These are phyloP conservation scores for Phaseolus coccineus DNA, from an alignment of 331 rosid genomes.

Conservation along the genomic window DNA sequence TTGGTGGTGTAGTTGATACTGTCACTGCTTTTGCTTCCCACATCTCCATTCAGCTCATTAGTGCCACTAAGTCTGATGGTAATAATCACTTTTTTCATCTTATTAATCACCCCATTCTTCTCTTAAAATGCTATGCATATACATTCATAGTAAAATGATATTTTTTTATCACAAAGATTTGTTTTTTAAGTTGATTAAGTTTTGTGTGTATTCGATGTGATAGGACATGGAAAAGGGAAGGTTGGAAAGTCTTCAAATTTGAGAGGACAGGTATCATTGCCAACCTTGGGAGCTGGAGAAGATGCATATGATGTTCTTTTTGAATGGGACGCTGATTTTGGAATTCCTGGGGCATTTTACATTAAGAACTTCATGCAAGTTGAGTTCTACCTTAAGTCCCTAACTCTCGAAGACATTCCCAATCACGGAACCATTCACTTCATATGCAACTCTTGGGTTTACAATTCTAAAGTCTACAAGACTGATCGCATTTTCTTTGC, in stretches of 20 bases:
- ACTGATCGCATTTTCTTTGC: slow-evolving; percentile 59
- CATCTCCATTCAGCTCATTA: slow-evolving; percentile 34
- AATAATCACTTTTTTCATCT: neutral
- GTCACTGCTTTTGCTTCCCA: neutral
- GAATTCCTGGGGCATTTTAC: slow-evolving; percentile 62
- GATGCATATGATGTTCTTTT: slow-evolving; percentile 50
- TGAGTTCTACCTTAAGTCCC: slow-evolving; percentile 58
- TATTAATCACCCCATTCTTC: too few species aligned
- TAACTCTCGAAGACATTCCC: slow-evolving; percentile 58
- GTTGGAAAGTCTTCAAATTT: slow-evolving; percentile 58
- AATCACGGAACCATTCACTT: slow-evolving; percentile 54
- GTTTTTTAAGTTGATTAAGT: too few species aligned
- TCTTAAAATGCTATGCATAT: too few species aligned
- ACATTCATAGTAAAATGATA: too few species aligned
- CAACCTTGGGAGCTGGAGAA: slow-evolving; percentile 49
- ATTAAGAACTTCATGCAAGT: slow-evolving; percentile 51
- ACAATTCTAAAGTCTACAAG: slow-evolving; percentile 46
- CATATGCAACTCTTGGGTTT: slow-evolving; percentile 67
- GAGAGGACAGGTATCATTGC: slow-evolving; percentile 51
- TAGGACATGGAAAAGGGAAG: slow-evolving; percentile 51
- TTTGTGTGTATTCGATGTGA: neutral
- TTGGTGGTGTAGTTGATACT: slow-evolving; percentile 1
- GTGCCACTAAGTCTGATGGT: slow-evolving; percentile 30
- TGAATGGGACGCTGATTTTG: slow-evolving; percentile 49
- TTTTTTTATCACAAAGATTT: too few species aligned